Evolutionary conservation across 2,329 filamentous ascomycete species (phyloP).

Genomic region (Curvularia eragrostidis): DNA sequence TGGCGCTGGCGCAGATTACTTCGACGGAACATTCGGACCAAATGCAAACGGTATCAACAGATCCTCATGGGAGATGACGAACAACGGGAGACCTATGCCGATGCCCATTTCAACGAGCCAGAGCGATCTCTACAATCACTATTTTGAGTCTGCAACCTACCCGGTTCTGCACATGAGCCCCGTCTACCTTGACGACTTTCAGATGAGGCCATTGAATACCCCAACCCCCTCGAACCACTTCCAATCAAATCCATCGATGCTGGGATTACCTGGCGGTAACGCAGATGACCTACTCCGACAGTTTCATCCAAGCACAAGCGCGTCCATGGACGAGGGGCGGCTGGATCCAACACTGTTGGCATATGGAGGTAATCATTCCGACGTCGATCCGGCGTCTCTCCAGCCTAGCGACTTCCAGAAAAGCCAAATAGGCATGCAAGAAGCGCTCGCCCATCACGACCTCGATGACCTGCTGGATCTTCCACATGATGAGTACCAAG

Average conservation of each 20-base stretch:
- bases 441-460: slow-evolving; percentile 37
- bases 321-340: slow-evolving; percentile 46
- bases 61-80: slow-evolving; percentile 60
- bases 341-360: slow-evolving; percentile 54
- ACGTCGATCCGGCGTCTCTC: slow-evolving; percentile 28
- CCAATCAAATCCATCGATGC: slow-evolving; percentile 39
- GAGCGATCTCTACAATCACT: slow-evolving; percentile 56
- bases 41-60: slow-evolving; percentile 48
- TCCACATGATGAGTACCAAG: slow-evolving; percentile 36
- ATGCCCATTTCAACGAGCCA: slow-evolving; percentile 52
- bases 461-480: slow-evolving; percentile 39
- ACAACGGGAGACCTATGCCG: slow-evolving; percentile 59
- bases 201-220: slow-evolving; percentile 52
- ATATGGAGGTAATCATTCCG: slow-evolving; percentile 33
- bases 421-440: slow-evolving; percentile 43
- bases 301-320: slow-evolving; percentile 35
- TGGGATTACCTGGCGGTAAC: slow-evolving; percentile 51
- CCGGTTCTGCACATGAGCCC: slow-evolving; percentile 44
- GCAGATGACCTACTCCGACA: slow-evolving; percentile 48
- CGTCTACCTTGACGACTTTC: slow-evolving; percentile 46
- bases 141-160: slow-evolving; percentile 59
- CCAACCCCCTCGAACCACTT: slow-evolving; percentile 39
- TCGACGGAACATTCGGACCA: slow-evolving; percentile 37
- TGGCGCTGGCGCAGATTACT: slow-evolving; percentile 33
- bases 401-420: slow-evolving; percentile 38